These are phyloP conservation scores for Gossypium longicalyx DNA, from an alignment of 345 rosid genomes.

Conservation along the genomic window DNA sequence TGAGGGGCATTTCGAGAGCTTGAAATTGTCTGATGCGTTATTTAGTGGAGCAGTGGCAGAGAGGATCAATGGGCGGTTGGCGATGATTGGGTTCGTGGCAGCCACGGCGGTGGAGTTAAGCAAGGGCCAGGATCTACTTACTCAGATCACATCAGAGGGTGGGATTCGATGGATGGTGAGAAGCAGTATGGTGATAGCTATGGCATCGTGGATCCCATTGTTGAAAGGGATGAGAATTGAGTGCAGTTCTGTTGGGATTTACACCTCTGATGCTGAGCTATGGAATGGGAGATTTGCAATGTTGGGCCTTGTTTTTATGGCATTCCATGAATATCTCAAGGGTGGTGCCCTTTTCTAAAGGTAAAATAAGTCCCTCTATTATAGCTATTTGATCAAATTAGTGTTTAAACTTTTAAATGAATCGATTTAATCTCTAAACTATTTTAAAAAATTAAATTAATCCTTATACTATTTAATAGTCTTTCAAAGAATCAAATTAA, in stretches of 20 bases:
- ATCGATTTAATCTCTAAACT: too few relatives aligned
- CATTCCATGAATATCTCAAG: slow-evolving; percentile 61
- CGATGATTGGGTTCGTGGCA: slow-evolving; percentile 78
- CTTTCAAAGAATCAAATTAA: too few relatives aligned
- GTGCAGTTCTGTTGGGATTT: slow-evolving; percentile 49
- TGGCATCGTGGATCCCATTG: slow-evolving; percentile 60
- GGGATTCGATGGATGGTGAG: slow-evolving; percentile 61
- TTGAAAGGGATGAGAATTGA: slow-evolving; percentile 51
- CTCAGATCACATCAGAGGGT: slow-evolving; percentile 50
- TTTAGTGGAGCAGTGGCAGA: slow-evolving; percentile 87
- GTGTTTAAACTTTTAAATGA: too few relatives aligned
- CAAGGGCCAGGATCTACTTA: slow-evolving; percentile 57
- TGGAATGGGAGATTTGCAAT: slow-evolving; percentile 85
- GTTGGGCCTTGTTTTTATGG: slow-evolving; percentile 75
- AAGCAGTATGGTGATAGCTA: slow-evolving; percentile 44
- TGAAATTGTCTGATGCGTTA: slow-evolving; percentile 48
- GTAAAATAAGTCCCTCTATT: too few relatives aligned
- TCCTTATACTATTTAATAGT: too few relatives aligned
- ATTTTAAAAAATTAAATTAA: too few relatives aligned
- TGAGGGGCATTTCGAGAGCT: slow-evolving; percentile 25
- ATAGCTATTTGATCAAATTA: too few relatives aligned
- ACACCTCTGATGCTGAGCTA: slow-evolving; percentile 58
- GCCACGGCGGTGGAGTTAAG: slow-evolving; percentile 62
- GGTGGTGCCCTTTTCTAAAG: slow-evolving; percentile 41
- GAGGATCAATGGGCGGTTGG: slow-evolving; percentile 83